Evolutionary conservation across 2,329 filamentous ascomycete species (phyloP).

Genomic region (Paracamarosporium sp.): DNA sequence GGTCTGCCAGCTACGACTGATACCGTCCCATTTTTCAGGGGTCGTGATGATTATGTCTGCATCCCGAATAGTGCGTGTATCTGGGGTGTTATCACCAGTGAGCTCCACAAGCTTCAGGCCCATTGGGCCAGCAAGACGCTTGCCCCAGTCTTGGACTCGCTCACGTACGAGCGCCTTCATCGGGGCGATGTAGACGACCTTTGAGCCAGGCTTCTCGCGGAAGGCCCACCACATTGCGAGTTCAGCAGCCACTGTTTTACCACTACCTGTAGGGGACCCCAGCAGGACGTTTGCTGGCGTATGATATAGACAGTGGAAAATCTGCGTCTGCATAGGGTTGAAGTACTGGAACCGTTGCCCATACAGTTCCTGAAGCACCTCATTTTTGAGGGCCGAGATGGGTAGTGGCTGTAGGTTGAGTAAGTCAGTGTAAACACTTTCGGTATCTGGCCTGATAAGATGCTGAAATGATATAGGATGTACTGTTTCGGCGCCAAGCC

Average conservation of each 20-base stretch:
- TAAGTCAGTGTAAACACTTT: conserved; percentile 95
- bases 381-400: conserved; percentile 85
- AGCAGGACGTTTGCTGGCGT: conserved; percentile 90
- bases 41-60: conserved; percentile 98
- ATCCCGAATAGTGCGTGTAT: conserved; percentile 92
- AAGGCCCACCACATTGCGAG: conserved; percentile 99
- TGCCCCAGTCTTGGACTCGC: conserved; percentile 92
- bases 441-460: conserved; percentile 93
- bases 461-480: conserved; percentile 97
- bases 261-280: conserved; percentile 94
- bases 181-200: conserved; percentile 98
- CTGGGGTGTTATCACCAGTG: conserved; percentile 97
- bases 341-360: conserved; percentile 90
- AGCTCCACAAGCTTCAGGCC: conserved; percentile 91
- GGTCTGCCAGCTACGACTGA: conserved; percentile 97
- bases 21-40: conserved; percentile 99
- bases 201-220: conserved; percentile 89
- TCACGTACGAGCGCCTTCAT: conserved; percentile 99
- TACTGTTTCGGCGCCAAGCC: conserved; percentile 96
- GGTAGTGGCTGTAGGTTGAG: conserved; percentile 90
- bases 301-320: conserved; percentile 96
- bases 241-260: conserved; percentile 95
- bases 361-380: conserved; percentile 86
- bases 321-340: conserved; percentile 99
- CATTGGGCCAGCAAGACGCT: conserved; percentile 79